These are phyloP conservation scores for Penicillium sp. DNA, from an alignment of 2,329 filamentous ascomycete genomes.

Conservation along the genomic window DNA sequence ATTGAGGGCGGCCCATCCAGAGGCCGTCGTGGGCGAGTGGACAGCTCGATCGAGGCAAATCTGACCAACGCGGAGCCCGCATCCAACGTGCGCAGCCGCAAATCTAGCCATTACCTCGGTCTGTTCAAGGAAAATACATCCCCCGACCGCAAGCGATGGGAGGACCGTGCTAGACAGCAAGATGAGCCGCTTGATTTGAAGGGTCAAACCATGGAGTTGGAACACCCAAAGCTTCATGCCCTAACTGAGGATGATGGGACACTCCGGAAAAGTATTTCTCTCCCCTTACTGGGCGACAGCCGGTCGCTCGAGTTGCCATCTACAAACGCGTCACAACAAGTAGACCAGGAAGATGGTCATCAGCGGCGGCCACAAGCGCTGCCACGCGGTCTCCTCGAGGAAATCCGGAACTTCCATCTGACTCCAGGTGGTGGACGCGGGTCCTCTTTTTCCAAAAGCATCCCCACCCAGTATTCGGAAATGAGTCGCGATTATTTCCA, in stretches of 20 bases:
- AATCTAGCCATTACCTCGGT: slow-evolving; percentile 64
- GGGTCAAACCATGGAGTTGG: slow-evolving; percentile 17
- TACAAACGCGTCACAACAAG: slow-evolving; percentile 7
- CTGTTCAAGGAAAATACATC: slow-evolving; percentile 62
- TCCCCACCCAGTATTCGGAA: slow-evolving; percentile 39
- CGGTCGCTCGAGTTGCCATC: slow-evolving; percentile 21
- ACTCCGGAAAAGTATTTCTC: slow-evolving; percentile 29
- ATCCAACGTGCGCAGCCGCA: slow-evolving; percentile 59
- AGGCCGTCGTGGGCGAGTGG: slow-evolving; percentile 50
- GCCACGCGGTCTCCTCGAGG: slow-evolving; percentile 53
- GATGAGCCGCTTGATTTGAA: slow-evolving; percentile 25
- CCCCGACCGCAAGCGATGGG: slow-evolving; percentile 51
- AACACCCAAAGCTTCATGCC: slow-evolving; percentile 7
- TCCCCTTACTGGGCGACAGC: slow-evolving; percentile 26
- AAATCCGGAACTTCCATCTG: slow-evolving; percentile 56
- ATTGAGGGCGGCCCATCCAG: slow-evolving; percentile 42
- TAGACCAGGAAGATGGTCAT: slow-evolving; percentile 21
- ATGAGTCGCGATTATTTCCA: slow-evolving; percentile 30
- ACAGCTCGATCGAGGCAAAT: slow-evolving; percentile 64
- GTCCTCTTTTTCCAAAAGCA: slow-evolving; percentile 45
- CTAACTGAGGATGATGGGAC: slow-evolving; percentile 17
- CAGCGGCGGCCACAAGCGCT: slow-evolving; percentile 36
- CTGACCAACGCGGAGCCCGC: slow-evolving; percentile 56
- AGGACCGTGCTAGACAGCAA: slow-evolving; percentile 43
- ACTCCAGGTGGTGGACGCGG: slow-evolving; percentile 47